Conservation (phyloP, 768 basidiomycete genomes). For the Mycena floridula region DNA sequence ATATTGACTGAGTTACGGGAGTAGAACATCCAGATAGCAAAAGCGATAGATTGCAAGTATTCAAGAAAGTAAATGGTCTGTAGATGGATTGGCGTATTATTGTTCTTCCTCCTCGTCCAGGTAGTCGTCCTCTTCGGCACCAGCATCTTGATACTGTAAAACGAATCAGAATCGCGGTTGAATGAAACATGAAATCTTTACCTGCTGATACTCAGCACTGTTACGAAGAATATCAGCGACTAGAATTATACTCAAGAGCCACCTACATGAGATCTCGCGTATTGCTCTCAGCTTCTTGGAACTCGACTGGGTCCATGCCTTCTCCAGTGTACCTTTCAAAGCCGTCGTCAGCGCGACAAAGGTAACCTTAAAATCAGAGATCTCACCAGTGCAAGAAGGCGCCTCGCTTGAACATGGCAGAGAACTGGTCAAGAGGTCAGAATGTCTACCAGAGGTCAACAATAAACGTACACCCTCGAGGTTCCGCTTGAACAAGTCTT, state of each 20-base stretch:
- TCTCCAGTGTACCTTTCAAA: constrained; percentile 68
- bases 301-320: constrained; percentile 87
- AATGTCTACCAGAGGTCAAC: background rate
- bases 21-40: no score
- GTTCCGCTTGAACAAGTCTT: constrained; percentile 79
- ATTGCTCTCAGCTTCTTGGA: constrained; percentile 86
- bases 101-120: constrained; percentile 26
- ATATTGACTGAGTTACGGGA: no score
- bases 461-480: constrained; percentile 42
- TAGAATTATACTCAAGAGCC: constrained; percentile 1
- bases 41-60: background rate
- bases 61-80: background rate
- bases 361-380: no score
- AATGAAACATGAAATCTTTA: constrained; percentile 16
- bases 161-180: background rate
- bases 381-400: constrained; percentile 81
- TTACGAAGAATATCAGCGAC: constrained; percentile 6
- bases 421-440: constrained; percentile 41
- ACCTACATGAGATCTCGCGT: constrained; percentile 74
- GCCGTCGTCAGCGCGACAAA: no score
- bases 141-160: constrained; percentile 56
- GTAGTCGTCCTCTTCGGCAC: constrained; percentile 34
- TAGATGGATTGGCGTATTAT: constrained; percentile 6
- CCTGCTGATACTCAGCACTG: constrained; percentile 89
- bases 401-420: constrained; percentile 73